Evolutionary conservation across 2,329 filamentous ascomycete genomes (phyloP).

Genomic region (Thermothelomyces thermophilus): DNA sequence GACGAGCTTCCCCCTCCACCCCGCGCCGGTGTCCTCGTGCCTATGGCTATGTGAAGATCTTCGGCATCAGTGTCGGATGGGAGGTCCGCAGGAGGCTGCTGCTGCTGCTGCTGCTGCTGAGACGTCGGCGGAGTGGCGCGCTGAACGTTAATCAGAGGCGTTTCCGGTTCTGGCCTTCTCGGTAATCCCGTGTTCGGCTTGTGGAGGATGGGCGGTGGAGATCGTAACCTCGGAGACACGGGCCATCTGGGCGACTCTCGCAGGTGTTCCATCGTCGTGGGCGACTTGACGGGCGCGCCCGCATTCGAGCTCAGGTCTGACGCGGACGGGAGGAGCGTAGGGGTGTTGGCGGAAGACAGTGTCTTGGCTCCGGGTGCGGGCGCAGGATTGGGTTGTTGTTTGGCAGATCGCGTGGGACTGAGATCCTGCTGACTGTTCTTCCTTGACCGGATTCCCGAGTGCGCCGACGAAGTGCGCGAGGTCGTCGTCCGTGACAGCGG

Average conservation of each 20-base stretch:
- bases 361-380: slow-evolving; percentile 59
- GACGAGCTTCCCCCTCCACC: slow-evolving; percentile 53
- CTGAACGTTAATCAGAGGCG: slow-evolving; percentile 48
- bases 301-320: slow-evolving; percentile 57
- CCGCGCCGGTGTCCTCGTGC: slow-evolving; percentile 54
- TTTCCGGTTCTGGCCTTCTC: slow-evolving; percentile 44
- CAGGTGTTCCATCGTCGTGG: slow-evolving; percentile 40
- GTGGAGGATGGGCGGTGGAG: slow-evolving; percentile 58
- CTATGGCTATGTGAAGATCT: slow-evolving; percentile 43
- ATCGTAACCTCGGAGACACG: slow-evolving; percentile 68
- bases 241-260: slow-evolving; percentile 65
- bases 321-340: slow-evolving; percentile 54
- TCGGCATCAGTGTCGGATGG: slow-evolving; percentile 48
- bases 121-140: slow-evolving; percentile 40
- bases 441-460: slow-evolving; percentile 46
- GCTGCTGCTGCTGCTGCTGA: not conserved
- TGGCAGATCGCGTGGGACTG: slow-evolving; percentile 52
- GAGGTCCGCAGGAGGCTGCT: slow-evolving; percentile 29
- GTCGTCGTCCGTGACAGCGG: slow-evolving; percentile 30
- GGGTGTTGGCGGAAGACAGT: slow-evolving; percentile 61
- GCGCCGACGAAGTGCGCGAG: slow-evolving; percentile 28
- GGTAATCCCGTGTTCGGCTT: slow-evolving; percentile 40
- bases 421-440: slow-evolving; percentile 59
- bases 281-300: slow-evolving; percentile 58
- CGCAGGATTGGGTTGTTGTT: slow-evolving; percentile 49